Evolutionary conservation across 805 yeast genomes (phyloP), one percentile per base, ranked within the genome.

Genomic region (Starmerella stigmatis): DNA sequence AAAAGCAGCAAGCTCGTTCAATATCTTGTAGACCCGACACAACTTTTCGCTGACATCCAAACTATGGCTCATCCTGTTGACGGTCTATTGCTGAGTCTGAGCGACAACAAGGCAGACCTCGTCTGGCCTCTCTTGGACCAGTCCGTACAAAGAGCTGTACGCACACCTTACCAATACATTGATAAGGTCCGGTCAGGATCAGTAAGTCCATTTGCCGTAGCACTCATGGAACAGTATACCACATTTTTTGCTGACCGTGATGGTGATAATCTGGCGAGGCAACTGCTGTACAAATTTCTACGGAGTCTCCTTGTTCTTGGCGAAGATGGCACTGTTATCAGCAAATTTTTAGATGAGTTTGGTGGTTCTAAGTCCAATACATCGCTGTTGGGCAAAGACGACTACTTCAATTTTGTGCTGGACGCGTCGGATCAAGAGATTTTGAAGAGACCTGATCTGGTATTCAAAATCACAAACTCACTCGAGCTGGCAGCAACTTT

Each of bases 81-180:
- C 34, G 74, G 79, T 0, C 59, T 86, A 5, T 61, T 79, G 2
- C 68, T 70, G 43, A 70, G 86, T 7, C 58, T 79, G 8, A 62
- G 59, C 41, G 51, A 51, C 2, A 28, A 58, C 3, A 44, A 48
- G 1, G 51, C 53, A 1, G 52, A 37, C 3, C 13, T 47, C 4
- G 45, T 86, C 2, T 80, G 85, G 80, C 66, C 65, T 10, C 60
- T 85, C 25, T 51, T 89, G 6, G 95, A 89, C 58, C 92, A 88
- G 60, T 66, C 85, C 0, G 70, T 86, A 25, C 69, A 85, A 1
- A 72, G 96, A 50, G 71, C 79, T 49, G 72, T 80, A 29, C 72
- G 75, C 50, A 64, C 86, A 0, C 96, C 97, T 0, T 92, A 81
- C 64, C 86, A 83, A 58, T 89, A 86, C 55, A 72, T 85, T 43